Conservation (phyloP, 225 moss, liverwort and hornwort species). For the Polytrichum commune region DNA sequence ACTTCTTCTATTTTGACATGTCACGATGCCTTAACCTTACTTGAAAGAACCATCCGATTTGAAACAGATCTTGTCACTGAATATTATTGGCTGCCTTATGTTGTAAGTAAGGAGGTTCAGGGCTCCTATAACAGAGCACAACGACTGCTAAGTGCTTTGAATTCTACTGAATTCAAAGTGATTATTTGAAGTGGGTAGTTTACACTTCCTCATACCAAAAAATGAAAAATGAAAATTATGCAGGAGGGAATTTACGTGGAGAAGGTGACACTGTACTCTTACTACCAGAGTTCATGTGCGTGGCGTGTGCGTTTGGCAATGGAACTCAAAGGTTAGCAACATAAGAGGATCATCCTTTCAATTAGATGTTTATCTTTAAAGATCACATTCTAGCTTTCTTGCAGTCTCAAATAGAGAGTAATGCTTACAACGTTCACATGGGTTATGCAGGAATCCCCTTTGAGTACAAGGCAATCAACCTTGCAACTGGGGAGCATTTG, state of each 20-base stretch:
- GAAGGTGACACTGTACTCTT: constrained; percentile 50
- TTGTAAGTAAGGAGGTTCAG: too few relatives aligned
- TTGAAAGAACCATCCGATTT: too few relatives aligned
- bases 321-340: constrained; percentile 58
- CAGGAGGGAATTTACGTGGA: constrained; percentile 28
- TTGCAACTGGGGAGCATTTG: constrained; percentile 43
- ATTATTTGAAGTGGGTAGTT: too few relatives aligned
- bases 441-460: constrained; percentile 62
- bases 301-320: constrained; percentile 88
- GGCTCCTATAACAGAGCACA: too few relatives aligned
- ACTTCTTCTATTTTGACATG: too few relatives aligned
- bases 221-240: neutral
- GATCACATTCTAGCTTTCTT: too few relatives aligned
- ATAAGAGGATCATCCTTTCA: neutral
- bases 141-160: neutral
- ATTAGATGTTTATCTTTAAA: too few relatives aligned
- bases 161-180: neutral
- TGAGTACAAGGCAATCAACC: constrained; percentile 47
- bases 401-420: too few relatives aligned
- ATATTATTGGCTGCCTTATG: too few relatives aligned
- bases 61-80: too few relatives aligned
- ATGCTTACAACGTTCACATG: neutral
- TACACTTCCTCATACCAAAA: neutral
- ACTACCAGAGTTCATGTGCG: constrained; percentile 51
- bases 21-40: too few relatives aligned